Evolutionary conservation across 2,329 filamentous ascomycete genomes (phyloP).

Genomic region (Alternaria angustiovoidea): DNA sequence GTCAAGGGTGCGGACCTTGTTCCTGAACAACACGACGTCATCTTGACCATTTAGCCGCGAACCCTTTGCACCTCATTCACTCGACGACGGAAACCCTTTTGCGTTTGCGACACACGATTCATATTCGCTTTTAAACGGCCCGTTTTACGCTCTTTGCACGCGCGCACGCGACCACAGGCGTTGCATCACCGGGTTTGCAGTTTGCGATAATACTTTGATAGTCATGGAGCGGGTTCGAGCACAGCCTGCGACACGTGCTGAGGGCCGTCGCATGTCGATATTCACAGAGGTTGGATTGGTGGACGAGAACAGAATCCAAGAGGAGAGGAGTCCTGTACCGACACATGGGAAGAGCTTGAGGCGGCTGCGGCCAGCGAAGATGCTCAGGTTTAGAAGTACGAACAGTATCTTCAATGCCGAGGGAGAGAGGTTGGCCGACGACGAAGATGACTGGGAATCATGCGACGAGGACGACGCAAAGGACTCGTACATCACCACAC

Average conservation of each 20-base stretch:
- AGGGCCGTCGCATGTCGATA: conserved; percentile 42
- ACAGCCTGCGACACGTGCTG: conserved; percentile 29
- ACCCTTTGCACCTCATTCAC: not conserved
- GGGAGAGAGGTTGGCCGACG: conserved; percentile 12
- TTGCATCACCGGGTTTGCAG: not conserved
- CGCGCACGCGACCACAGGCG: conserved; percentile 18
- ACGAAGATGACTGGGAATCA: conserved; percentile 40
- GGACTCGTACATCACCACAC: not conserved
- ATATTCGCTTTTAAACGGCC: not conserved
- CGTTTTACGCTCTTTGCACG: conserved; percentile 1
- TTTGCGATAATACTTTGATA: not conserved
- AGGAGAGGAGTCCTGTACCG: conserved; percentile 42
- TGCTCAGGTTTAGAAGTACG: conserved; percentile 44
- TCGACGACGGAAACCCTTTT: not conserved
- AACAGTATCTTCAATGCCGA: conserved; percentile 36
- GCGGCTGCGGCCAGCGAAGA: conserved; percentile 37
- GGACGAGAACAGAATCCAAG: conserved; percentile 41
- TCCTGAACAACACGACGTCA: conserved; percentile 33
- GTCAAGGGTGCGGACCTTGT: conserved; percentile 18
- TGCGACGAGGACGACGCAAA: conserved; percentile 36
- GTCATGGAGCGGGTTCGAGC: conserved; percentile 40
- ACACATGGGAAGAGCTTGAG: conserved; percentile 29
- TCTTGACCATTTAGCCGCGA: conserved; percentile 17
- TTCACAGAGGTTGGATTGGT: conserved; percentile 50
- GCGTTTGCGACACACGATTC: not conserved